Percentiles rank a stretch among this genome's conserved stretches.
Conservation (phyloP, 2,329 filamentous ascomycete genomes). For the Lasiodiplodia gonubiensis region DNA sequence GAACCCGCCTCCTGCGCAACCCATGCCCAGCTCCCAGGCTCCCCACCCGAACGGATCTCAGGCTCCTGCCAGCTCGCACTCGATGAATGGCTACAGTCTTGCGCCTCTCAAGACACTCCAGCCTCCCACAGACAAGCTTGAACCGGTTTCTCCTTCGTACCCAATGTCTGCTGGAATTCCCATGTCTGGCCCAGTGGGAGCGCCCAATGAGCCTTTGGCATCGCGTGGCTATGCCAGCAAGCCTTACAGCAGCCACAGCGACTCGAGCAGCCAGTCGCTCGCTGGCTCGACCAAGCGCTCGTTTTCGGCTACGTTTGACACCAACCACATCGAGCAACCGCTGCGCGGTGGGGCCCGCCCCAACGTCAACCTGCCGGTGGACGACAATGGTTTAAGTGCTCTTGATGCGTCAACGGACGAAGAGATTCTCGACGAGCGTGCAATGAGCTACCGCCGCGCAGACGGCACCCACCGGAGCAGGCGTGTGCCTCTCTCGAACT, state of each 20-base stretch:
- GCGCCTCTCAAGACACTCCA: constrained; percentile 52
- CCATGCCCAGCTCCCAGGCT: constrained; percentile 41
- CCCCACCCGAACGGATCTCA: constrained; percentile 34
- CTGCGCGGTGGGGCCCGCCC: constrained; percentile 54
- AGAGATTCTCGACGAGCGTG: constrained; percentile 44
- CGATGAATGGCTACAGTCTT: constrained; percentile 44
- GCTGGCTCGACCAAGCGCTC: constrained; percentile 51
- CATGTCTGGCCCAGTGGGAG: constrained; percentile 24
- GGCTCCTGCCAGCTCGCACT: constrained; percentile 31
- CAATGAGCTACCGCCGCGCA: constrained; percentile 55
- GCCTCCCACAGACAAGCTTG: constrained; percentile 44
- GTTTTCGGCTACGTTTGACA: constrained; percentile 54
- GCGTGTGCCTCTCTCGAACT: constrained; percentile 37
- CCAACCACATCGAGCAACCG: constrained; percentile 50
- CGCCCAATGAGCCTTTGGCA: constrained; percentile 27
- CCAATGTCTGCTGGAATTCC: constrained; percentile 40
- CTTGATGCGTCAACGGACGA: constrained; percentile 44
- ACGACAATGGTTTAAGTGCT: constrained; percentile 35
- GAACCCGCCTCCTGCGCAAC: constrained; percentile 35
- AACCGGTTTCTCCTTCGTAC: constrained; percentile 54
- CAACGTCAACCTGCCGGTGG: constrained; percentile 38
- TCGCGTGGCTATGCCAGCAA: constrained; percentile 31
- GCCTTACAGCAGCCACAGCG: constrained; percentile 32
- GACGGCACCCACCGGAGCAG: constrained; percentile 51
- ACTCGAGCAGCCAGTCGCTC: constrained; percentile 31